These are phyloP conservation scores for Naganishia antarctica DNA, from an alignment of 768 basidiomycete species.

Conservation along the genomic window DNA sequence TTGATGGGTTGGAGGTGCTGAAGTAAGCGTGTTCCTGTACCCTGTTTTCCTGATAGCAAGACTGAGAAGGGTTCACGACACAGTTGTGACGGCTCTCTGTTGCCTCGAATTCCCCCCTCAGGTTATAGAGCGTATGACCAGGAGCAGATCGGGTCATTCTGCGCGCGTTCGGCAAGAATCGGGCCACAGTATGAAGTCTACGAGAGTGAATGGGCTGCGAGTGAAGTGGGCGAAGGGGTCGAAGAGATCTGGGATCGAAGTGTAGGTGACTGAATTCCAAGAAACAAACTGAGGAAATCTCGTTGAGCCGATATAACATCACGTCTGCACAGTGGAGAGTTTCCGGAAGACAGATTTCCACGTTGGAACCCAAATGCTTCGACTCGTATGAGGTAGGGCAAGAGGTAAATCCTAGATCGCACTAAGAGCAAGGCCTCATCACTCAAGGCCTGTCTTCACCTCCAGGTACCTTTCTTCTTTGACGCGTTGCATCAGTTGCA, in stretches of 20 bases:
- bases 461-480: constrained; percentile 44
- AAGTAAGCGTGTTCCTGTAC: constrained; percentile 32
- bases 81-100: constrained; percentile 16
- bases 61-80: background rate
- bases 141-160: constrained; percentile 43
- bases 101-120: constrained; percentile 1
- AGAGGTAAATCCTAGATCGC: constrained; percentile 38
- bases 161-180: constrained; percentile 33
- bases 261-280: constrained; percentile 30
- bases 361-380: constrained; percentile 37
- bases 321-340: constrained; percentile 44
- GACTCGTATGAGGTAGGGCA: constrained; percentile 25
- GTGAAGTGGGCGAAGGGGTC: constrained; percentile 47
- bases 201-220: constrained; percentile 45
- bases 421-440: too few relatives aligned
- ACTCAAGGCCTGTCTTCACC: background rate
- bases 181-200: constrained; percentile 33
- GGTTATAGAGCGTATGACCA: constrained; percentile 35
- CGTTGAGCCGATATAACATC: background rate
- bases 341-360: constrained; percentile 42
- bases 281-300: background rate
- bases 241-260: constrained; percentile 46
- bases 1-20: constrained; percentile 44
- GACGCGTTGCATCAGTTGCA: constrained; percentile 49
- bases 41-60: background rate